Conservation (phyloP, 306 rosid species). For the Prosopis cineraria region DNA sequence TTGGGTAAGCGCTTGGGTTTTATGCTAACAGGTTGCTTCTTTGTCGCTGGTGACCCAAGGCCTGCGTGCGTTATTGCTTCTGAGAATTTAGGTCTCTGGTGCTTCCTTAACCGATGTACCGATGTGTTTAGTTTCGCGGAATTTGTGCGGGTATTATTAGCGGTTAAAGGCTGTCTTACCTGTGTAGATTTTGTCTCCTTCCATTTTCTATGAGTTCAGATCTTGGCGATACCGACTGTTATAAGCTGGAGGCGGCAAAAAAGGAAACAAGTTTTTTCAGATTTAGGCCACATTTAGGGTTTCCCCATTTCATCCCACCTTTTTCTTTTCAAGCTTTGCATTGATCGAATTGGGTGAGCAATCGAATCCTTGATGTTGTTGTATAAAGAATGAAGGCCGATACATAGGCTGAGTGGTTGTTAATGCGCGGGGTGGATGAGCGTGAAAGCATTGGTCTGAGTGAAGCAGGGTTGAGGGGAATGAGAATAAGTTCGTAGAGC, state of each 20-base stretch:
- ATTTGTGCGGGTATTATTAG: background rate
- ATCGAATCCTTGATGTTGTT: background rate
- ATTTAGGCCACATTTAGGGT: constrained; percentile 38
- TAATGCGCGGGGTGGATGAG: background rate
- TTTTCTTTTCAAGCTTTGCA: constrained; percentile 25
- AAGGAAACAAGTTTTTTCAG: background rate
- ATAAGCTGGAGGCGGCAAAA: background rate
- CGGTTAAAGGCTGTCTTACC: background rate
- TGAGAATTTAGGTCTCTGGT: constrained; percentile 13
- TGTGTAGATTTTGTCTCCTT: background rate
- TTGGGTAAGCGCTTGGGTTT: constrained; percentile 20
- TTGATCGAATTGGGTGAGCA: constrained; percentile 38
- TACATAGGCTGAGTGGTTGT: background rate
- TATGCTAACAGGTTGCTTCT: background rate
- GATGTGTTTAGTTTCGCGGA: background rate
- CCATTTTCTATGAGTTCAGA: constrained; percentile 7
- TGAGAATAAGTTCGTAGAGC: constrained; percentile 29
- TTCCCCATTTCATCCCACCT: background rate
- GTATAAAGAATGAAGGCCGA: background rate
- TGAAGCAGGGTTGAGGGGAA: constrained; percentile 32
- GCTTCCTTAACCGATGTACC: background rate
- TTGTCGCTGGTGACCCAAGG: constrained; percentile 9
- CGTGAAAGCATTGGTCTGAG: constrained; percentile 24
- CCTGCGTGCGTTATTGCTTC: constrained; percentile 27
- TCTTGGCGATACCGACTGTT: constrained; percentile 22